Base-by-base conservation (phyloP, 2,329 filamentous ascomycete species). In the Balansia obtecta region DNA sequence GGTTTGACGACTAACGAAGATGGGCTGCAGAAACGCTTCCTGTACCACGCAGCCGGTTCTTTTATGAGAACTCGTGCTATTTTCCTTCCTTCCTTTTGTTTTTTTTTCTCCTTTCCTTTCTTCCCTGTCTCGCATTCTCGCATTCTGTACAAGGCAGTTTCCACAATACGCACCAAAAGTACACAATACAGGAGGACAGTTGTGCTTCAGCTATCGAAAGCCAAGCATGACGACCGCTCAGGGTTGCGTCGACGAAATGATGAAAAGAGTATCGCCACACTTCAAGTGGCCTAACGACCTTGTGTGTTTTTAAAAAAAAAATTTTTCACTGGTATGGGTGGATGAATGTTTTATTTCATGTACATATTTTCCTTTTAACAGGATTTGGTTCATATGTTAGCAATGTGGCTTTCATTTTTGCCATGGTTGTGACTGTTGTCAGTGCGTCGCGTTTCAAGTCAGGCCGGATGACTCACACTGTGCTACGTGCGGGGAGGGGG, bases 1-100 rank as follows among this genome's bases (percentile, higher is more conserved):
- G 54, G 48, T 53, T 53, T 58, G 52, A 58, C 54, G 56, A 61
- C 57, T 57, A 50, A 61, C 56, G 52, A 56, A 49, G 51, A 55
- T 46, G 50, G 53, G 54, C 18, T 48, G 45, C 22, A 16, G 20
- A 45, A 20, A 41, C n/a, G 47, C 46, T 41, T 40, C 39, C 37
- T 38, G 41, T 44, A 46, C 6, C 40, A 22, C 52, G 47, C 44
- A 45, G 43, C 50, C 45, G 20, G 7, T 48, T 37, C 51, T 50
- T 52, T 43, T 42, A 38, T 10, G 16, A 47, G 30, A 40, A 50
- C 42, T 51, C 48, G 45, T 34, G 41, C 5, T 40, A 43, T 50
- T 46, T 16, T 37, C 37, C n/a, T n/a, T n/a, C n/a, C n/a, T n/a
- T n/a, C n/a, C n/a, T n/a, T n/a, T n/a, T n/a, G 27, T 37, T 54